phyloP scores from a whole-genome alignment of 352 stramenopile species.

The Phytophthora pluvialis region DNA sequence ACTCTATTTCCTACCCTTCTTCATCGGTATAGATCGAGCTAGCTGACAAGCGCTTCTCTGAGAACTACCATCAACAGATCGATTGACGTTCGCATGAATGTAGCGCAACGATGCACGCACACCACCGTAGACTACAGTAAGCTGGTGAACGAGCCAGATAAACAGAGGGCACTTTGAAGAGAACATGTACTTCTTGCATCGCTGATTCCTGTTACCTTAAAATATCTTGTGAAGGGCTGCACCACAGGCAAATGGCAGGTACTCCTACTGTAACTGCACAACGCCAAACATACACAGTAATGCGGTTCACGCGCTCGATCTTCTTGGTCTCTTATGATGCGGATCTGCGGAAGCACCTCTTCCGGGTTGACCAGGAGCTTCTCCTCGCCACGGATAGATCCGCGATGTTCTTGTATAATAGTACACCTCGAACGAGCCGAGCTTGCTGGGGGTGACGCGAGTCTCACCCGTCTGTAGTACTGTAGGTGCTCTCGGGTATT shows the following conservation, averaged over 20 bases:
- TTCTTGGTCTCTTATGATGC: conserved; percentile 78
- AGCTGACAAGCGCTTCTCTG: conserved; percentile 29
- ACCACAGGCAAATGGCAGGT: too few species aligned
- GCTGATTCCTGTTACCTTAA: too few species aligned
- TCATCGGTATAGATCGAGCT: conserved; percentile 26
- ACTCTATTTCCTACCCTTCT: background rate
- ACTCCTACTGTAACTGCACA: too few species aligned
- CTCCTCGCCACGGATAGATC: conserved; percentile 53
- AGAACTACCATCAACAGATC: conserved; percentile 24
- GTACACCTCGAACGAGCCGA: conserved; percentile 66
- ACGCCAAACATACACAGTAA: conserved; percentile 27
- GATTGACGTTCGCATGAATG: conserved; percentile 12
- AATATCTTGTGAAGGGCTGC: too few species aligned
- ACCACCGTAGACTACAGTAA: background rate
- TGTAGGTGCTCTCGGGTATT: conserved; percentile 53
- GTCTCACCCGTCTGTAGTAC: conserved; percentile 34
- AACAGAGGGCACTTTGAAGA: conserved; percentile 3
- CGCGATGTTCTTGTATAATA: conserved; percentile 80
- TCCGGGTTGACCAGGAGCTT: conserved; percentile 59
- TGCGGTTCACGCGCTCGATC: conserved; percentile 50
- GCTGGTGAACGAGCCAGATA: background rate
- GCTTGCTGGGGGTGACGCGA: conserved; percentile 45
- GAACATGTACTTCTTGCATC: too few species aligned
- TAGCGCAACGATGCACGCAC: conserved; percentile 3
- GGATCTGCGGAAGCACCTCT: conserved; percentile 65